Evolutionary conservation across 1,284 basidiomycete species (phyloP).

Genomic region (Cryptococcus sp.): DNA sequence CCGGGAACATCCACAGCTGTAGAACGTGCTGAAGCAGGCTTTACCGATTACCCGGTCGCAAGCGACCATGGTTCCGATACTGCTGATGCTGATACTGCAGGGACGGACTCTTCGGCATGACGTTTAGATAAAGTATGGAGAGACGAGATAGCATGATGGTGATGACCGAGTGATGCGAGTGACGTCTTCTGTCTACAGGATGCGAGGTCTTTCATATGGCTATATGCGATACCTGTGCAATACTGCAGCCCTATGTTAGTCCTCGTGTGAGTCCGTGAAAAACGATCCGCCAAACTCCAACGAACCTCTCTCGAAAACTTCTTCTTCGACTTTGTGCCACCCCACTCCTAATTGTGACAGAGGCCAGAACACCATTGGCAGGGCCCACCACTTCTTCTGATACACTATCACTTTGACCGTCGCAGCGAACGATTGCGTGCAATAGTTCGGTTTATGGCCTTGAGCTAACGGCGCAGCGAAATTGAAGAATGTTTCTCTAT

Average conservation of each 20-base stretch:
- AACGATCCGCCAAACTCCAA: slow-evolving; percentile 34
- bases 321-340: slow-evolving; percentile 16
- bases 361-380: slow-evolving; percentile 6
- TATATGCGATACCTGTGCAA: no score
- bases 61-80: no score
- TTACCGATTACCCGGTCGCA: no score
- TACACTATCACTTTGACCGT: slow-evolving; percentile 23
- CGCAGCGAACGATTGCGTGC: slow-evolving; percentile 27
- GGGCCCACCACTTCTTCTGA: slow-evolving; percentile 15
- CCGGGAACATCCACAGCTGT: no score
- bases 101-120: no score
- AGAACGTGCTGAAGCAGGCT: no score
- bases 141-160: no score
- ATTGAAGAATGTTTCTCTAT: slow-evolving; percentile 25
- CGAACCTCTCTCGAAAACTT: slow-evolving; percentile 21
- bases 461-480: slow-evolving; percentile 28
- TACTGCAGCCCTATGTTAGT: slow-evolving; percentile 3
- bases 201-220: no score
- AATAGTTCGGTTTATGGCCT: slow-evolving; percentile 27
- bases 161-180: no score
- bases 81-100: no score
- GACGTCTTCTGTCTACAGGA: no score
- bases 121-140: no score
- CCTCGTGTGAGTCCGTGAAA: slow-evolving; percentile 19
- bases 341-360: neutral